Evolutionary conservation across 192 early-diverging fungal species (phyloP), one percentile per base, ranked within the genome.

Genomic region (Phlyctochytrium bullatum): DNA sequence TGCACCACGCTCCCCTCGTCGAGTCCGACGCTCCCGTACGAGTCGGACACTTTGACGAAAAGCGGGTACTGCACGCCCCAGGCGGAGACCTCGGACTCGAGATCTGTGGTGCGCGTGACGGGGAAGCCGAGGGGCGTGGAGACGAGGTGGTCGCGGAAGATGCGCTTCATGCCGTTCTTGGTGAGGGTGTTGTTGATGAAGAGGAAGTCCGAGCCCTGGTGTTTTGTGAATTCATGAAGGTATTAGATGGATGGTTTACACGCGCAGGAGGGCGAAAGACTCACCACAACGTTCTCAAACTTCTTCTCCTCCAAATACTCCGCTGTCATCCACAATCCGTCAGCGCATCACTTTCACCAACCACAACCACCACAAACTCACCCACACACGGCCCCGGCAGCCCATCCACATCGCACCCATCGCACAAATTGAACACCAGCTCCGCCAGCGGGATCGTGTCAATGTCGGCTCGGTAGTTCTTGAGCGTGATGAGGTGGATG

Each of bases 181-280:
- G 75, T 76, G 28, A 69, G 31, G 1, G 75, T 76, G 62, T 76
- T 76, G 53, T 76, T 71, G 62, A 76, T 76, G 52, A 76, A 76
- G 16, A 76, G 36, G 2, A 72, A 76, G 33, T 76, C 75, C n/a
- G n/a, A n/a, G n/a, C n/a, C n/a, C n/a, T n/a, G n/a, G n/a, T n/a
- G n/a, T n/a, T n/a, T n/a, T n/a, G n/a, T n/a, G n/a, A n/a, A n/a
- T n/a, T n/a, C n/a, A n/a, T n/a, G n/a, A n/a, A n/a, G n/a, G n/a
- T n/a, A n/a, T n/a, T n/a, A n/a, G n/a, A n/a, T n/a, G n/a, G n/a
- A n/a, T n/a, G n/a, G n/a, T n/a, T n/a, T n/a, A n/a, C n/a, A n/a
- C n/a, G n/a, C n/a, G n/a, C n/a, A n/a, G n/a, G n/a, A n/a, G n/a
- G n/a, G n/a, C n/a, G n/a, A n/a, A n/a, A n/a, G n/a, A 67, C 75